Evolutionary conservation across 164 flowering plant genomes (phyloP).

Genomic region (Sextonia rubra): DNA sequence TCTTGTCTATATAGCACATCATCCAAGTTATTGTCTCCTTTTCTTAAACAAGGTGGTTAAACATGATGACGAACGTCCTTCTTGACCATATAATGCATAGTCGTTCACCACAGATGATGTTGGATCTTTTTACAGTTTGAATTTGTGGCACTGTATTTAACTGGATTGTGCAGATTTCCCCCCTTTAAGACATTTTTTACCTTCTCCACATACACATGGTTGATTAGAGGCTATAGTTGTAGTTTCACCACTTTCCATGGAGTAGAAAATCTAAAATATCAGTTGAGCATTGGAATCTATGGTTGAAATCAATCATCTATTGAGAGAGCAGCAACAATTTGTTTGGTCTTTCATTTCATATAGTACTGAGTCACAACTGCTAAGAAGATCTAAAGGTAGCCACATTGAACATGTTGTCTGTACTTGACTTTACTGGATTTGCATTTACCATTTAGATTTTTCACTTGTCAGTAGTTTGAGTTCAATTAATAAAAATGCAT

Average conservation of each 20-base stretch:
- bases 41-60: neutral
- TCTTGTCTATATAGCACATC: neutral
- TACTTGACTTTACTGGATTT: no score
- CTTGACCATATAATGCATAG: neutral
- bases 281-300: neutral
- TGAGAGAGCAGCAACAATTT: neutral
- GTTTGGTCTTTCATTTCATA: neutral
- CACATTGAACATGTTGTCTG: no score
- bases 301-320: neutral
- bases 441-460: neutral
- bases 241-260: neutral
- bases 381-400: neutral
- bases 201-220: neutral
- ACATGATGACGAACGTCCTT: neutral
- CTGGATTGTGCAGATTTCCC: neutral
- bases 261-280: neutral
- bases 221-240: no score
- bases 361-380: no score
- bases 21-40: neutral
- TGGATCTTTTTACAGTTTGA: neutral
- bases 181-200: neutral
- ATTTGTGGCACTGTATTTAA: neutral
- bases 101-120: neutral
- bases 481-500: neutral
- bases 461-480: neutral